Conservation (phyloP, 306 rosid species). For the Rosa lucieae region DNA sequence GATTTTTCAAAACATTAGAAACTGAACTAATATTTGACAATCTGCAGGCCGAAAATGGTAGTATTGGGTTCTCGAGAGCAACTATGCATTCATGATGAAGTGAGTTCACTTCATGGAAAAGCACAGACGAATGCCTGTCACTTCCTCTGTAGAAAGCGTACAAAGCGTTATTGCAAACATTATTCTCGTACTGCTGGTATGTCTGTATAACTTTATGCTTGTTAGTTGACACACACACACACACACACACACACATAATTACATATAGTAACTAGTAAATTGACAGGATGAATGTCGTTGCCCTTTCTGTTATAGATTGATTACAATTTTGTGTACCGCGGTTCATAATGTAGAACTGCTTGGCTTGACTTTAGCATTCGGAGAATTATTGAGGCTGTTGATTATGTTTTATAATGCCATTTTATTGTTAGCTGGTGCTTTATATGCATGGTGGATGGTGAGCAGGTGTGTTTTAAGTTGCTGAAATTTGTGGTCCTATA, state of each 20-base stretch:
- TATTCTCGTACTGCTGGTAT: slow-evolving; percentile 51
- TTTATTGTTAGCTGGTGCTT: not conserved
- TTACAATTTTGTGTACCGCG: not conserved
- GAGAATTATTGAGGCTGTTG: not conserved
- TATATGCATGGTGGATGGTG: not conserved
- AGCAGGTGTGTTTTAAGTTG: not conserved
- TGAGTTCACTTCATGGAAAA: slow-evolving; percentile 71
- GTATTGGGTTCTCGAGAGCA: slow-evolving; percentile 96
- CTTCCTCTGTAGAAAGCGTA: slow-evolving; percentile 51
- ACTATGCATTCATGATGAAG: slow-evolving; percentile 85
- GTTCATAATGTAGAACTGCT: not conserved
- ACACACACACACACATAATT: too few relatives aligned
- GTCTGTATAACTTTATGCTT: slow-evolving; percentile 6
- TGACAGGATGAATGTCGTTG: not conserved
- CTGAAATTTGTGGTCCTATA: not conserved
- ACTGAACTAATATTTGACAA: slow-evolving; percentile 20
- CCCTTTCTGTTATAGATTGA: not conserved
- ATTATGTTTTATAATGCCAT: not conserved
- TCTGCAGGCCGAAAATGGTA: slow-evolving; percentile 85
- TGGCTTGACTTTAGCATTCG: not conserved
- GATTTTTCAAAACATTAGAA: slow-evolving; percentile 10
- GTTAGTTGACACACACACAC: not conserved
- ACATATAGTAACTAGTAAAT: too few relatives aligned
- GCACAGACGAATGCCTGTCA: slow-evolving; percentile 81
- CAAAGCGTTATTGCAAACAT: slow-evolving; percentile 51